Evolutionary conservation across 352 stramenopile genomes (phyloP).

Genomic region (Phytophthora ohioensis): DNA sequence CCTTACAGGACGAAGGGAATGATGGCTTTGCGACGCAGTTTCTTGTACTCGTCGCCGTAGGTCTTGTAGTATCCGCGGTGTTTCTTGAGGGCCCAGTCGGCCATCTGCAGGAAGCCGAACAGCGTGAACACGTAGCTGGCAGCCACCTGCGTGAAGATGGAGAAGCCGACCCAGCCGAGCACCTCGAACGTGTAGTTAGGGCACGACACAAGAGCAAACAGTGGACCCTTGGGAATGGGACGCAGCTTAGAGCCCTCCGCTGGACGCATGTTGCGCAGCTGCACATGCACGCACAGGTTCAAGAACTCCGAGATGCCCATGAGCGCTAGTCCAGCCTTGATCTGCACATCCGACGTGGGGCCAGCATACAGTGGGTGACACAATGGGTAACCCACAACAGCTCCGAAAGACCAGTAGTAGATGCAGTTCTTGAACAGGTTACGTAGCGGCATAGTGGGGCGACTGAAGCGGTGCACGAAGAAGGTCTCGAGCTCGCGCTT

Average conservation of each 20-base stretch:
- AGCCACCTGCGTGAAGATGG: constrained; percentile 85
- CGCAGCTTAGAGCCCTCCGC: constrained; percentile 79
- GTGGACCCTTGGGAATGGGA: constrained; percentile 70
- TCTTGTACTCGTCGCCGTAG: constrained; percentile 90
- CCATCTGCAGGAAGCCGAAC: constrained; percentile 89
- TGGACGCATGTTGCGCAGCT: constrained; percentile 83
- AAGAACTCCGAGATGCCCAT: constrained; percentile 81
- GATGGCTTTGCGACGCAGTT: constrained; percentile 86
- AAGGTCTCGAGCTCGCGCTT: constrained; percentile 91
- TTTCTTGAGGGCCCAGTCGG: constrained; percentile 92
- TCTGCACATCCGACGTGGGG: constrained; percentile 58
- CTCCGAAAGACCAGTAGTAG: constrained; percentile 91
- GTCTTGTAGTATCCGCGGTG: constrained; percentile 89
- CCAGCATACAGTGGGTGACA: constrained; percentile 77
- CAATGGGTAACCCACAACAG: constrained; percentile 85
- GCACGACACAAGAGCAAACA: constrained; percentile 90
- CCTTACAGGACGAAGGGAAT: constrained; percentile 85
- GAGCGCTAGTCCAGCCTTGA: constrained; percentile 65
- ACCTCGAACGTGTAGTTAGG: constrained; percentile 94
- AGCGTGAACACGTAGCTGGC: constrained; percentile 89
- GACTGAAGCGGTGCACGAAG: constrained; percentile 91
- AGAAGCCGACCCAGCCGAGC: constrained; percentile 90
- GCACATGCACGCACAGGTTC: constrained; percentile 88
- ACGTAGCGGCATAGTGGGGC: constrained; percentile 86
- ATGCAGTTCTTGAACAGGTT: constrained; percentile 93